Evolutionary conservation across 2,329 filamentous ascomycete genomes (phyloP), one percentile per base, ranked within the genome.

Genomic region (Alternaria brassicicola): DNA sequence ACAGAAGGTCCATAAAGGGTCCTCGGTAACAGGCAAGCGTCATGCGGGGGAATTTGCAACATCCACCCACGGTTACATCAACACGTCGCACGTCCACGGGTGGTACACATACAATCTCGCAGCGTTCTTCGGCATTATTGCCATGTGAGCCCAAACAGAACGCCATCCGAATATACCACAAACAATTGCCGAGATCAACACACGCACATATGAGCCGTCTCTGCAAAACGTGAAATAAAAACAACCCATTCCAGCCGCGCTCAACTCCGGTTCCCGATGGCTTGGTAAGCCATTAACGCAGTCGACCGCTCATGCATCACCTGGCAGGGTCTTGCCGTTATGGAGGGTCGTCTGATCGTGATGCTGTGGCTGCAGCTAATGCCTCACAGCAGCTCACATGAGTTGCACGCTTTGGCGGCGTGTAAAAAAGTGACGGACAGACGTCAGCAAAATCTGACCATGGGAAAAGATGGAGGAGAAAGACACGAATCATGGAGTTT

Each of bases 191-290:
- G 47, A 49, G 39, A 50, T 42, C 52, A 36, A 35, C 39, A 26
- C 36, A n/a, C 25, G 19, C 30, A 47, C 43, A 13, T 35, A 26
- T 17, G 39, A 31, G 31, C 38, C 25, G 38, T 28, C 31, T 13
- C 41, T 52, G 48, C 6, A 41, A 41, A 31, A 33, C 21, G 38
- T 31, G 41, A 30, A 39, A 17, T 17, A 23, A 39, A 31, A 42
- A 49, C 19, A 42, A 51, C 31, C 36, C 52, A 48, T 39, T 43
- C 46, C 35, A 46, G 38, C 36, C n/a, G 59, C 59, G 59, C 62
- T 57, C 23, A 55, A 35, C 59, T 60, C 62, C 62, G 62, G 43
- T 36, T 31, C 42, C 59, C 59, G 54, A 55, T 57, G 50, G 46
- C 35, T 21, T 53, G 59, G 55, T 47, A 51, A 31, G 49, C 61